Conservation (phyloP, 164 flowering plant species). For the Litsea cubeba region DNA sequence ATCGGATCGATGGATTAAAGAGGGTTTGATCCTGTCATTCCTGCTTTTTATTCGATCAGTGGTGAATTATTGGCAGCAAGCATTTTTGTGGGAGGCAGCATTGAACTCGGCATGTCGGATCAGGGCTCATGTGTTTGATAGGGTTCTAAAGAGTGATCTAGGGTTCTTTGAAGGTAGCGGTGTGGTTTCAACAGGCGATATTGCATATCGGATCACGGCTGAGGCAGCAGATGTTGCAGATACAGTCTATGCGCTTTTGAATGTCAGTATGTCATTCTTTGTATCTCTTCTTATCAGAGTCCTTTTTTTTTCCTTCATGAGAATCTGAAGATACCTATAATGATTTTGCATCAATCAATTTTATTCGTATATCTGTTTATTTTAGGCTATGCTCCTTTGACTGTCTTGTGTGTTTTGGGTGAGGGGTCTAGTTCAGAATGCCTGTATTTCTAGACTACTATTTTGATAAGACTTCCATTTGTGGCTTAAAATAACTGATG, state of each 20-base stretch:
- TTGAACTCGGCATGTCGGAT: conserved; percentile 43
- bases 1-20: conserved; percentile 18
- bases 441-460: not conserved
- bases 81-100: conserved; percentile 87
- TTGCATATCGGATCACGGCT: conserved; percentile 79
- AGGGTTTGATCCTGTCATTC: conserved; percentile 43
- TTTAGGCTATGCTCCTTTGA: too few species aligned
- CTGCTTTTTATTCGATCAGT: conserved; percentile 42
- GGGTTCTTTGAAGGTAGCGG: conserved; percentile 65
- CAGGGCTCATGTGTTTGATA: conserved; percentile 54
- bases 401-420: not conserved
- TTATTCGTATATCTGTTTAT: too few species aligned
- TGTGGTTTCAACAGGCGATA: conserved; percentile 63
- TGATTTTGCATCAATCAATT: not conserved
- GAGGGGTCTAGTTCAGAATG: not conserved
- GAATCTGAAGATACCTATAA: not conserved
- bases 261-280: conserved; percentile 38
- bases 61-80: conserved; percentile 70
- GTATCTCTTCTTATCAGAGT: not conserved
- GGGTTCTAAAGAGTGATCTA: conserved; percentile 73
- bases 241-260: conserved; percentile 63
- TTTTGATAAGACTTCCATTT: not conserved
- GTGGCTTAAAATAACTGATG: not conserved
- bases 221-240: conserved; percentile 88
- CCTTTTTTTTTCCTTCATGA: not conserved